These are phyloP conservation scores for Blakeslea trispora DNA, from an alignment of 371 early-diverging fungal genomes.

Conservation along the genomic window DNA sequence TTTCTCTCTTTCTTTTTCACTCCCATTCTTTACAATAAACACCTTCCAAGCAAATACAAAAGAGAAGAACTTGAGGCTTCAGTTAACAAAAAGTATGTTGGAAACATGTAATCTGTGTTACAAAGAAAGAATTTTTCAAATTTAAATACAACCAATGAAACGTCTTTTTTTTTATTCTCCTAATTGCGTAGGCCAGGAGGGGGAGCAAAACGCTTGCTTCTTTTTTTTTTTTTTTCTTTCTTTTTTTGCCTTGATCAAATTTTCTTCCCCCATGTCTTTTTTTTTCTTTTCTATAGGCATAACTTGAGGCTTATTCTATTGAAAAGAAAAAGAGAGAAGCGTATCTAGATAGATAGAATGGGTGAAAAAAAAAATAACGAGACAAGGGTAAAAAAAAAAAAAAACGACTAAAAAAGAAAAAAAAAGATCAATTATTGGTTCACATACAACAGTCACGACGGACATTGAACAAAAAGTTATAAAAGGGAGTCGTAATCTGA, in stretches of 20 bases:
- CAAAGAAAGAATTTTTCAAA: not conserved
- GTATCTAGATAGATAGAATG: no score
- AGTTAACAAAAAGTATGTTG: no score
- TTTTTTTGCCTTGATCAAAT: no score
- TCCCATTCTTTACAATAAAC: not conserved
- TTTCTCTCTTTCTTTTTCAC: not conserved
- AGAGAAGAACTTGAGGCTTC: not conserved
- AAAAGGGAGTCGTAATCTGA: constrained; percentile 9
- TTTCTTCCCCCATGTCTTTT: no score
- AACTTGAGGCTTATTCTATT: no score
- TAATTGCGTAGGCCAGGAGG: not conserved
- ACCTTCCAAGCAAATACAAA: no score
- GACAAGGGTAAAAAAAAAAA: not conserved
- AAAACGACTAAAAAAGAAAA: constrained; percentile 4
- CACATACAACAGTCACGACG: not conserved
- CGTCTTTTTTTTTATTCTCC: not conserved
- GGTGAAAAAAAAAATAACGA: not conserved
- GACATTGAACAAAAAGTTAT: constrained; percentile 15
- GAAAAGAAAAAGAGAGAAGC: not conserved
- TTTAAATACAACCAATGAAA: not conserved
- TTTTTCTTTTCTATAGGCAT: not conserved
- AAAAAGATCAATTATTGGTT: constrained; percentile 1
- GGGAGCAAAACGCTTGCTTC: not conserved
- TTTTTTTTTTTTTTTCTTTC: not conserved
- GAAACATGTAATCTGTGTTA: not conserved